Evolutionary conservation across 2,329 filamentous ascomycete species (phyloP), one percentile per base, ranked within the genome.

Genomic region (Fonsecaea erecta): DNA sequence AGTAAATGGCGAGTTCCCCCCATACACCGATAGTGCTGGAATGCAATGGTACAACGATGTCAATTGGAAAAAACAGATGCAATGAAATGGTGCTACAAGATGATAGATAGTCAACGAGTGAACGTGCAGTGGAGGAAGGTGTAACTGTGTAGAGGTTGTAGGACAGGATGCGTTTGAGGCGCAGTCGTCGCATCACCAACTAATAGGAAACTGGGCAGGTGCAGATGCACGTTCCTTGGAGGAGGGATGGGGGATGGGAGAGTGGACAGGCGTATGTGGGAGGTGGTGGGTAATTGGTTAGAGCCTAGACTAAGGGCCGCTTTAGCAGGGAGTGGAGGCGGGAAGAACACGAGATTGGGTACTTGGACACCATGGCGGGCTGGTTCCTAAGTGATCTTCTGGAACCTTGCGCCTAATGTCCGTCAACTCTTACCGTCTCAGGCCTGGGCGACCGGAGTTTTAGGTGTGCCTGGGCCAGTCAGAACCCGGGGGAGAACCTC

Each of bases 21-120:
- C 48, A 16, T 61, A 16, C 9, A 61, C 24, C 11, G 11, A 48
- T 26, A 32, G 18, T 26, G 43, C 16, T 12, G 24, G 24, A 81
- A 81, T 88, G 81, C 75, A 75, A 72, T 28, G 34, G 48, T 32
- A 21, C 18, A 32, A 18, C 4, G 12, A 43, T 53, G 55, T 21
- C 28, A 48, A 48, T 32, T 24, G 28, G 21, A 46, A 12, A 26
- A 40, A 21, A 21, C 5, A 16, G 12, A 2, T 12, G 37, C 55
- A 30, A 48, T 24, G 37, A 48, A 48, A 48, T 48, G 18, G 8
- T 48, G 24, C 9, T 11, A 48, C 12, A n/a, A 26, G 18, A 51
- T 52, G 11, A 32, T 21, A 35, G 43, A 53, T 60, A 57, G 51
- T 48, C 43, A 48, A 48, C 43, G 43, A 48, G 21, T 24, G 43